A percentile compares a stretch with the other conserved stretches of the same genome.
phyloP scores from a whole-genome alignment of 176 grass and related monocot species.

The Triticum dicoccoides region DNA sequence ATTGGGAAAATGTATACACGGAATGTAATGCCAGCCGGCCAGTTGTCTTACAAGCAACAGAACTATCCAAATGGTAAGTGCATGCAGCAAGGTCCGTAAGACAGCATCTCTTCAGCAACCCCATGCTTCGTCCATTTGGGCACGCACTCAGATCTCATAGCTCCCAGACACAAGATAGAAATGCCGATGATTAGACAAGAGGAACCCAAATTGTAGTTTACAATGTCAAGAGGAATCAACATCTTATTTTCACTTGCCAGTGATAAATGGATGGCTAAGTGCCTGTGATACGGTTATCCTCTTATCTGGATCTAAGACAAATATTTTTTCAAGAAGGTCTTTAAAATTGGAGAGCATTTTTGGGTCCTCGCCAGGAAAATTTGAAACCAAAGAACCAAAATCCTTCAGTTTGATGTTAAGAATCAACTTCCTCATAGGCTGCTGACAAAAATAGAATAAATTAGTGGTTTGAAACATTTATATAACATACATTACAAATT shows the following conservation, averaged over 20 bases:
- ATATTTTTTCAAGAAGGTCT: constrained; percentile 99
- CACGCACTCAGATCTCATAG: constrained; percentile 45
- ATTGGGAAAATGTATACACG: constrained; percentile 66
- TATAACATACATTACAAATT: constrained; percentile 4
- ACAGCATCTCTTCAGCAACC: constrained; percentile 69
- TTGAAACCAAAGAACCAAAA: constrained; percentile 70
- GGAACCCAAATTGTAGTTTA: constrained; percentile 55
- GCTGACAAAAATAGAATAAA: constrained; percentile 26
- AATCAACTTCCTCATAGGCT: constrained; percentile 84
- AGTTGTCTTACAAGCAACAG: constrained; percentile 99
- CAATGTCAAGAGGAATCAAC: constrained; percentile 78
- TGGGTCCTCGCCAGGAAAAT: constrained; percentile 85
- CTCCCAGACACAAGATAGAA: constrained; percentile 86
- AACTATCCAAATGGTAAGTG: constrained; percentile 84
- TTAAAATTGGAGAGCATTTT: constrained; percentile 94
- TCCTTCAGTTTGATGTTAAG: constrained; percentile 93
- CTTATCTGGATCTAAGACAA: constrained; percentile 99
- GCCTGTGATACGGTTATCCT: constrained; percentile 97
- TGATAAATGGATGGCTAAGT: constrained; percentile 99
- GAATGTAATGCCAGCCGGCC: constrained; percentile 72
- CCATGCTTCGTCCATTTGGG: constrained; percentile 42
- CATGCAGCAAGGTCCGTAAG: constrained; percentile 70
- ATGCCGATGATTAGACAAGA: constrained; percentile 78
- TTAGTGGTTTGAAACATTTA: constrained; percentile 16
- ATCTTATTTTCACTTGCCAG: constrained; percentile 99